A percentile compares a stretch with the other conserved stretches of the same genome.
phyloP scores from a whole-genome alignment of 768 basidiomycete species.

The Lactifluus subvellereus region DNA sequence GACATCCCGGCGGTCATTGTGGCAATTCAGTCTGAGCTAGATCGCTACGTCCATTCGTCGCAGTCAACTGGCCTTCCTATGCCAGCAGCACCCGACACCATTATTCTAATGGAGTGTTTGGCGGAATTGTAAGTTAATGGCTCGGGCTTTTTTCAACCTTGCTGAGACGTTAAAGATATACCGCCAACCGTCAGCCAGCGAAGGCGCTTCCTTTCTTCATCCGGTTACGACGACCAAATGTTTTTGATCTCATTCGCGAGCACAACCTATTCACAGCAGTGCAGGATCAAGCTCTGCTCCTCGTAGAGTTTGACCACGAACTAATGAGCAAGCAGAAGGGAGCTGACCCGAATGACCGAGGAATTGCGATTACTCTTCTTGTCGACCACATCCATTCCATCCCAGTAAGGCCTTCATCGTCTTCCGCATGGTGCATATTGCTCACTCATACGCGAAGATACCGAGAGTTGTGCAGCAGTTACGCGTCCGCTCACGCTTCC shows the following conservation, averaged over 20 bases:
- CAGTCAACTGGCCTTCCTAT: slow-evolving; percentile 29
- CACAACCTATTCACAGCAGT: slow-evolving; percentile 93
- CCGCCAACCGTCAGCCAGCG: slow-evolving; percentile 83
- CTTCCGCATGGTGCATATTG: background rate
- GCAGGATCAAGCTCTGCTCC: slow-evolving; percentile 84
- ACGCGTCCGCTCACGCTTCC: slow-evolving; percentile 63
- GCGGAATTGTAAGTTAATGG: slow-evolving; percentile 66
- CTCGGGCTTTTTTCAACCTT: background rate
- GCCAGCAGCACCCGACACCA: slow-evolving; percentile 40
- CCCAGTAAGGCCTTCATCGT: slow-evolving; percentile 52
- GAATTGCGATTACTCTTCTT: slow-evolving; percentile 78
- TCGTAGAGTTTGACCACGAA: slow-evolving; percentile 94
- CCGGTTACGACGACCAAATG: slow-evolving; percentile 77
- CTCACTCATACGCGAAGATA: slow-evolving; percentile 47
- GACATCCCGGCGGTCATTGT: slow-evolving; percentile 82
- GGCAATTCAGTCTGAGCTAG: slow-evolving; percentile 80
- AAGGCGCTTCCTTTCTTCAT: slow-evolving; percentile 91
- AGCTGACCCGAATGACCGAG: slow-evolving; percentile 42
- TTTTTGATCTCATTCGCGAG: slow-evolving; percentile 91
- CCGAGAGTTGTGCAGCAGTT: slow-evolving; percentile 86
- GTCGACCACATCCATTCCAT: slow-evolving; percentile 96
- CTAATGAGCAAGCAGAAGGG: slow-evolving; percentile 53
- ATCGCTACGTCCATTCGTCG: slow-evolving; percentile 49
- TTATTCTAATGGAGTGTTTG: slow-evolving; percentile 86
- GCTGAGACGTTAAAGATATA: slow-evolving; percentile 50